A percentile compares a stretch with the other conserved stretches of the same genome.
phyloP scores from a whole-genome alignment of 2,329 filamentous ascomycete species.

The Aspergillus sp. region DNA sequence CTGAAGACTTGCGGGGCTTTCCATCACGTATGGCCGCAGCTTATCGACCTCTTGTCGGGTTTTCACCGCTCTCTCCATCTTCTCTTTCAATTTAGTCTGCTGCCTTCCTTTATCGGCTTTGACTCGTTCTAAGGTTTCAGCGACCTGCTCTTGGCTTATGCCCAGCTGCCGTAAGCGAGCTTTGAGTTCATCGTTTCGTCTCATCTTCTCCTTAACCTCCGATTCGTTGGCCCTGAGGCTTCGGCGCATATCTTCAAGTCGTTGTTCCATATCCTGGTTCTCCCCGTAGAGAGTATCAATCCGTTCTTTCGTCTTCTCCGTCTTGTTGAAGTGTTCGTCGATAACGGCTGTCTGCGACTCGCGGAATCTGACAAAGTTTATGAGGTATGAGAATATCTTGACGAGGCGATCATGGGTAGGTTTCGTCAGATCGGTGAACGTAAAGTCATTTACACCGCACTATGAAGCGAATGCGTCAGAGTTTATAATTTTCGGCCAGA shows the following conservation, averaged over 20 bases:
- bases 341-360: constrained; percentile 88
- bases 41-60: constrained; percentile 84
- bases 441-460: constrained; percentile 92
- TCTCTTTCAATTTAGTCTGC: constrained; percentile 58
- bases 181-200: constrained; percentile 84
- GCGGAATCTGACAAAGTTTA: constrained; percentile 97
- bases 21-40: constrained; percentile 84
- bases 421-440: constrained; percentile 86
- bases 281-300: constrained; percentile 84
- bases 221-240: constrained; percentile 79
- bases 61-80: constrained; percentile 56
- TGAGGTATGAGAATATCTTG: constrained; percentile 95
- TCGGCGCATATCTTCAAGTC: constrained; percentile 75
- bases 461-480: constrained; percentile 34
- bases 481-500: not conserved
- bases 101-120: constrained; percentile 77
- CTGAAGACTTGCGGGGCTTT: constrained; percentile 82
- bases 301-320: constrained; percentile 78
- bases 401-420: constrained; percentile 87
- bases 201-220: constrained; percentile 79
- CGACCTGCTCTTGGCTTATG: constrained; percentile 78
- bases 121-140: constrained; percentile 76
- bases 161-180: constrained; percentile 76
- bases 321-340: constrained; percentile 89
- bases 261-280: constrained; percentile 82